phyloP scores from a whole-genome alignment of 164 flowering plant species.

The Houttuynia cordata region DNA sequence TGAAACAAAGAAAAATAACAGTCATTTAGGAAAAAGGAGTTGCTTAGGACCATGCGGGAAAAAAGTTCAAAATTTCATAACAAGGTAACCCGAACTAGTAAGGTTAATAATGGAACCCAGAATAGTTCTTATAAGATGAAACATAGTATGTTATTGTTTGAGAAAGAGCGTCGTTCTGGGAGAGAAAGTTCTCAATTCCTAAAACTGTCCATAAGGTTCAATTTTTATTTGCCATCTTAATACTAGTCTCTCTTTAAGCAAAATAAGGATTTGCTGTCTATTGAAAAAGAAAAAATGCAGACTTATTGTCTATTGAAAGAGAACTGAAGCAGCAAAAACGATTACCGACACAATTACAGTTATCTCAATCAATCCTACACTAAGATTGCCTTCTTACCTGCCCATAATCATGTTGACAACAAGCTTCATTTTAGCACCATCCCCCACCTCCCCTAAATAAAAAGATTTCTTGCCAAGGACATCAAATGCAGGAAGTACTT shows the following conservation, averaged over 20 bases:
- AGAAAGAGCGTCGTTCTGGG: not conserved
- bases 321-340: not conserved
- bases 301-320: too few species aligned
- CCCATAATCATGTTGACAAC: conserved; percentile 99
- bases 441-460: conserved; percentile 83
- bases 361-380: not conserved
- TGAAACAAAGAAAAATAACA: conserved; percentile 1
- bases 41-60: not conserved
- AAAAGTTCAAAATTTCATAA: not conserved
- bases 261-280: too few species aligned
- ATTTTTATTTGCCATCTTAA: too few species aligned
- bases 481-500: conserved; percentile 67
- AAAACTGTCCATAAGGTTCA: too few species aligned
- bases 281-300: too few species aligned
- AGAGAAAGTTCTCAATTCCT: too few species aligned
- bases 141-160: too few species aligned
- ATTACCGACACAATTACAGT: not conserved
- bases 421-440: conserved; percentile 98
- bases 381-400: conserved; percentile 33
- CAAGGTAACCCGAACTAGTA: not conserved
- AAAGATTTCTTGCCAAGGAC: conserved; percentile 89
- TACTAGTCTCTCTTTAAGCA: too few species aligned
- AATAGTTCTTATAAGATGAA: not conserved
- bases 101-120: not conserved
- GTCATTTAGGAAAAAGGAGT: not conserved